Evolutionary conservation across 257 asterid genomes (phyloP).

Genomic region (Agastache rugosa): DNA sequence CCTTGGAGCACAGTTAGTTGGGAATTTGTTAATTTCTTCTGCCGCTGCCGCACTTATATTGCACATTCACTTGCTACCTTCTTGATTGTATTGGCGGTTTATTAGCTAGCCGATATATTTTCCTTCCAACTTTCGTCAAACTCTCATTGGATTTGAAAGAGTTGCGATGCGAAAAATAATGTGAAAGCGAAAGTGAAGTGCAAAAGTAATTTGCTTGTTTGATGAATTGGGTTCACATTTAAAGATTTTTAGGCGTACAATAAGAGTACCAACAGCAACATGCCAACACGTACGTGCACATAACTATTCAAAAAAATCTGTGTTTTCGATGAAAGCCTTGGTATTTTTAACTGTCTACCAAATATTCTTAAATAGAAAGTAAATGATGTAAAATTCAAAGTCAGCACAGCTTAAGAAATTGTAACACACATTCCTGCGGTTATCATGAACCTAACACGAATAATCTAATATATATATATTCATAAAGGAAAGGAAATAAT

Average conservation of each 20-base stretch:
- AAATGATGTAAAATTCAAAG: background rate
- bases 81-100: background rate
- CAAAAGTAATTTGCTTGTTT: background rate
- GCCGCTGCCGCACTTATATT: background rate
- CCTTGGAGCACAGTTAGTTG: slow-evolving; percentile 1
- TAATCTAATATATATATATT: background rate
- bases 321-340: no score
- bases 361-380: background rate
- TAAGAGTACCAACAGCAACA: no score
- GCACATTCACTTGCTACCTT: slow-evolving; percentile 20
- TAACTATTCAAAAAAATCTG: background rate
- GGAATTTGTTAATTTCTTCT: slow-evolving; percentile 1
- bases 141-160: slow-evolving; percentile 12
- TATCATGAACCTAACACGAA: background rate
- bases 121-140: background rate
- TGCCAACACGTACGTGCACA: background rate
- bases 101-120: background rate
- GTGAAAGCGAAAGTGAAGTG: background rate
- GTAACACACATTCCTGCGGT: background rate
- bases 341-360: background rate
- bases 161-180: background rate
- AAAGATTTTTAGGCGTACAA: no score
- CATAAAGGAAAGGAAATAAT: background rate
- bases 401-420: background rate
- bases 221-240: background rate